Evolutionary conservation across 1,284 basidiomycete species (phyloP).

Genomic region (Malassezia vespertilionis): DNA sequence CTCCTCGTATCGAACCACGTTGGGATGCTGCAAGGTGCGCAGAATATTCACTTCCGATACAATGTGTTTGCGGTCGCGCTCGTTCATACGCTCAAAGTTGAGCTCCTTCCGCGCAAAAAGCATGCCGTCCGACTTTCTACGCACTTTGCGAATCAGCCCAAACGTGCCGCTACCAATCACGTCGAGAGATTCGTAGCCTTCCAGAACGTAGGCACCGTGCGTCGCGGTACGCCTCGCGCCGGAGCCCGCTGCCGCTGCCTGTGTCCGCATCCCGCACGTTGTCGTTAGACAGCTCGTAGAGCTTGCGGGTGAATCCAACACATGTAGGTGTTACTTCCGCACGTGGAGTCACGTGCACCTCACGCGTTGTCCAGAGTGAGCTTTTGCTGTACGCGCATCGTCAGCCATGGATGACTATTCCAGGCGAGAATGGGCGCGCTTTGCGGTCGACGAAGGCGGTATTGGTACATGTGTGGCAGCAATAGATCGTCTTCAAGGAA

Average conservation of each 20-base stretch:
- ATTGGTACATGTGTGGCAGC: slow-evolving; percentile 40
- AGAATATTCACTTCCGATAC: slow-evolving; percentile 97
- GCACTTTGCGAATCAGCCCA: slow-evolving; percentile 86
- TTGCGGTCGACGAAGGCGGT: slow-evolving; percentile 44
- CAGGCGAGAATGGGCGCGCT: slow-evolving; percentile 44
- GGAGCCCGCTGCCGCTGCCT: not conserved
- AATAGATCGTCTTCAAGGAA: too few species aligned
- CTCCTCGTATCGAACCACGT: slow-evolving; percentile 89
- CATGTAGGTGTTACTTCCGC: slow-evolving; percentile 18
- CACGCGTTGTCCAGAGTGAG: too few species aligned
- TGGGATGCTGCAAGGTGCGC: slow-evolving; percentile 81
- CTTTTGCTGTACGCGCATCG: too few species aligned
- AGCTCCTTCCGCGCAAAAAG: slow-evolving; percentile 86
- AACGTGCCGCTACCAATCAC: slow-evolving; percentile 95
- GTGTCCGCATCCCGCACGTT: not conserved
- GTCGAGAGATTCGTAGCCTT: slow-evolving; percentile 63
- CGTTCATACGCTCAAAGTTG: slow-evolving; percentile 86
- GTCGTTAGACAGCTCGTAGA: not conserved
- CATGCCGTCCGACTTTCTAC: slow-evolving; percentile 72
- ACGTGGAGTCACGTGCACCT: slow-evolving; percentile 15
- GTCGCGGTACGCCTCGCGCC: slow-evolving; percentile 1
- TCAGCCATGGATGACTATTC: slow-evolving; percentile 44
- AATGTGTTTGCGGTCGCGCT: slow-evolving; percentile 83
- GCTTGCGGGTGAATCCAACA: too few species aligned
- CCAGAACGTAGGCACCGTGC: slow-evolving; percentile 7